Percentiles rank a stretch among this genome's conserved stretches.
Evolutionary conservation across 345 rosid species (phyloP).

Genomic region (Eucalyptus brandiana): DNA sequence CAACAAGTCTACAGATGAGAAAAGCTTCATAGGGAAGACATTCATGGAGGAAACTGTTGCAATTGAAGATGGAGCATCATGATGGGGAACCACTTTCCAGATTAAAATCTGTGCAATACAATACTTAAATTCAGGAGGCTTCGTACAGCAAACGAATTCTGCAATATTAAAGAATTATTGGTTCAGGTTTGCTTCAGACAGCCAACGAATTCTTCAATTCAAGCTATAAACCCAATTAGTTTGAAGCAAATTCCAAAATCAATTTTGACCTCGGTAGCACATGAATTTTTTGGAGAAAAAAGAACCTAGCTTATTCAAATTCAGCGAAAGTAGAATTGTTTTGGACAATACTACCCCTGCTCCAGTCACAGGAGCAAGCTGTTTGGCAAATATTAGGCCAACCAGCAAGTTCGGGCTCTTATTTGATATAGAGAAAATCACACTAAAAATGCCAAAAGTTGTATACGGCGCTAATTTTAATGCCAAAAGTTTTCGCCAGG

Average conservation of each 20-base stretch:
- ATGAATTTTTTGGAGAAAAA: background rate
- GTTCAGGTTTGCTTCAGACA: background rate
- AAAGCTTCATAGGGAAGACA: conserved; percentile 23
- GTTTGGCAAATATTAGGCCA: background rate
- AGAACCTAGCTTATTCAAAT: background rate
- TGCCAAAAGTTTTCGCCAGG: too few species aligned
- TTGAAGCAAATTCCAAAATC: background rate
- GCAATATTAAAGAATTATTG: background rate
- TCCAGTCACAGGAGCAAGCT: background rate
- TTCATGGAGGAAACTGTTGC: conserved; percentile 2
- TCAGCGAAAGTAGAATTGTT: background rate
- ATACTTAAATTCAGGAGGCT: background rate
- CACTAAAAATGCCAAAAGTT: too few species aligned
- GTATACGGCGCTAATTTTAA: fast-evolving
- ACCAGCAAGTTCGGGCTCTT: background rate
- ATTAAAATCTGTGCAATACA: conserved; percentile 51
- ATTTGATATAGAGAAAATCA: background rate
- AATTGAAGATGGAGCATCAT: background rate
- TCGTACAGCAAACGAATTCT: background rate
- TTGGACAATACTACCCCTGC: background rate
- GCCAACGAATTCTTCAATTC: background rate
- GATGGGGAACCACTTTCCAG: conserved; percentile 47
- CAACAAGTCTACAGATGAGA: conserved; percentile 53
- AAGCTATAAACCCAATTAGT: background rate
- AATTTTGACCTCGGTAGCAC: background rate